Evolutionary conservation across 495 filamentous ascomycete genomes (phyloP), one percentile per base, ranked within the genome.

Genomic region (Annulohypoxylon nitens): DNA sequence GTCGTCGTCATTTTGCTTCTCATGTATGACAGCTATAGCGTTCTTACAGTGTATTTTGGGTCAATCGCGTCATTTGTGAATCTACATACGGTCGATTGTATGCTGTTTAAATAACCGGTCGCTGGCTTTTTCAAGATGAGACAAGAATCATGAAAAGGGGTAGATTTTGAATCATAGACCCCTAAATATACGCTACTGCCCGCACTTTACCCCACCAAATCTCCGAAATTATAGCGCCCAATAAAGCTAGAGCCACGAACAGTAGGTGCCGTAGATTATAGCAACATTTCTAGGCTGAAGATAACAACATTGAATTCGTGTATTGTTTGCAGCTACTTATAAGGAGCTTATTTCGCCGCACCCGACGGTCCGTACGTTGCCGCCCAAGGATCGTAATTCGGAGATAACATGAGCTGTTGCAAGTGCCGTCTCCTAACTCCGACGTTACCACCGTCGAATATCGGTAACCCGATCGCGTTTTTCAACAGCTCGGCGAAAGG

Each of bases 371-470:
- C 78, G 61, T 70, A 80, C 0, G 78, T 81, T 1, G 78, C 69
- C 9, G 78, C 76, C 80, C 80, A 82, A 0, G 86, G 78, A 67
- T 86, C 79, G 75, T 88, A 88, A 20, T 76, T 82, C 5, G 83
- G 77, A 11, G 73, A 74, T 43, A 82, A 69, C 75, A 89, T 83
- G 9, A 88, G 70, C 37, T 81, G 78, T 64, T 89, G 82, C 61
- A 89, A 64, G 63, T 87, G 83, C 16, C 86, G 77, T 50, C 86
- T 80, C 57, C 86, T 72, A 9, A 89, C 81, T 0, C 87, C 87
- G 14, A 89, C 81, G 76, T 89, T 89, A 2, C 87, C 86, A 2
- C 87, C 86, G 67, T 87, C 86, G 61, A 88, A 87, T 16, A 88
- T 83, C 0, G 86, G 86, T 61, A 89, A 61, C 25, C 81, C 83